These are phyloP conservation scores for Trebouxia sp. DNA, from an alignment of 139 green algal species.

Conservation along the genomic window DNA sequence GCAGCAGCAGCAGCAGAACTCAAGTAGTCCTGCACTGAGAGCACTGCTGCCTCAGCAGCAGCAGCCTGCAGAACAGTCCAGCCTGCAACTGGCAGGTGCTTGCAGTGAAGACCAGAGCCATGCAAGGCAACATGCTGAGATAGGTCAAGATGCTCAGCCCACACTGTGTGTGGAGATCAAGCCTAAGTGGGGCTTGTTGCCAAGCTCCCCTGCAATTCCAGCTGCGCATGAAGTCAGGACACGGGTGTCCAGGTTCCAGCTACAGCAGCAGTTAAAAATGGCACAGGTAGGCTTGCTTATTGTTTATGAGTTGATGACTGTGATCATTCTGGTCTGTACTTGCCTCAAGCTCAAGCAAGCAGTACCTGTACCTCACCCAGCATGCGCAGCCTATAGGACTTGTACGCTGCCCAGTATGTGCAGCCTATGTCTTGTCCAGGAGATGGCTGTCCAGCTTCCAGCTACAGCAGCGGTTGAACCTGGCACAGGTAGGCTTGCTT, in stretches of 20 bases:
- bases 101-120: no score
- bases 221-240: slow-evolving; percentile 42
- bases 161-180: slow-evolving; percentile 72
- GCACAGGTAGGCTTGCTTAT: slow-evolving; percentile 39
- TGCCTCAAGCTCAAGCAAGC: slow-evolving; percentile 79
- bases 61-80: no score
- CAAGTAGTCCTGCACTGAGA: no score
- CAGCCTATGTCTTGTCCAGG: slow-evolving; percentile 38
- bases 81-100: no score
- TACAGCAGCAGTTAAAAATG: slow-evolving; percentile 71
- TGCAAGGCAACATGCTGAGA: not conserved
- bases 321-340: no score
- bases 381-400: no score
- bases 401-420: no score
- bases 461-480: slow-evolving; percentile 69
- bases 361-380: slow-evolving; percentile 30
- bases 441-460: slow-evolving; percentile 47
- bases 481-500: slow-evolving; percentile 44
- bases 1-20: no score
- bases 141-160: not conserved
- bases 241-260: slow-evolving; percentile 51
- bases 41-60: no score
- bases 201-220: slow-evolving; percentile 21
- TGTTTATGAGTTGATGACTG: no score
- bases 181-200: slow-evolving; percentile 70